Evolutionary conservation across 1,139 yeast genomes (phyloP), one percentile per base, ranked within the genome.

Genomic region (Candida gigantensis): DNA sequence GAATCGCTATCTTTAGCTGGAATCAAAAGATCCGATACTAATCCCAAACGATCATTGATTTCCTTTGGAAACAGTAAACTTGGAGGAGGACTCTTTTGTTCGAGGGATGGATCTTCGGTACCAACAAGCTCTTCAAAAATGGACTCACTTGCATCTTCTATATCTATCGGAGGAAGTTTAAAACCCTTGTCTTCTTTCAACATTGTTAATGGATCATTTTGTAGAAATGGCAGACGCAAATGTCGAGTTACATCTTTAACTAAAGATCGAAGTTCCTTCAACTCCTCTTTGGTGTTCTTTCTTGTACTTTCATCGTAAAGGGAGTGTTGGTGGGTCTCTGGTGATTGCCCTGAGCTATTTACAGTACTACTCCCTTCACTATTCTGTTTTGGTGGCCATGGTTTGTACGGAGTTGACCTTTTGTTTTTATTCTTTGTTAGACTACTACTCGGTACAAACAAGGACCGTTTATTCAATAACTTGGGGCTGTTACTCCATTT

Each of bases 21-120:
- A 2, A 76, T 67, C 30, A 80, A 62, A 44, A 62, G 65, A 17
- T 68, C 65, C 2, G 77, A 58, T 0, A 80, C 59, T 25, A 74
- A 67, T 0, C 79, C 79, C 4, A 84, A 57, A 30, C 68, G 62
- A 1, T 65, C 60, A 12, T 62, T 48, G 5, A 83, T 60, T 0
- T 62, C 43, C 0, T 46, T 45, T 0, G 88, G 86, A 1, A 82
- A 24, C 9, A 44, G 36, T 3, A 52, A 46, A 3, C 51, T 18
- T 10, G 24, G 24, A n/a, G 20, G 17, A n/a, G 28, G 30, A 5
- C n/a, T 24, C 3, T 11, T 12, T 16, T 16, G 11, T 12, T n/a
- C 10, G 10, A 7, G 12, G 9, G 20, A 4, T 5, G 32, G 4
- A 9, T 29, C 13, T 3, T 45, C 49, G 15, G 13, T 12, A 9